Base-by-base conservation (phyloP, 1,139 yeast genomes). In the Diutina siamensis region DNA sequence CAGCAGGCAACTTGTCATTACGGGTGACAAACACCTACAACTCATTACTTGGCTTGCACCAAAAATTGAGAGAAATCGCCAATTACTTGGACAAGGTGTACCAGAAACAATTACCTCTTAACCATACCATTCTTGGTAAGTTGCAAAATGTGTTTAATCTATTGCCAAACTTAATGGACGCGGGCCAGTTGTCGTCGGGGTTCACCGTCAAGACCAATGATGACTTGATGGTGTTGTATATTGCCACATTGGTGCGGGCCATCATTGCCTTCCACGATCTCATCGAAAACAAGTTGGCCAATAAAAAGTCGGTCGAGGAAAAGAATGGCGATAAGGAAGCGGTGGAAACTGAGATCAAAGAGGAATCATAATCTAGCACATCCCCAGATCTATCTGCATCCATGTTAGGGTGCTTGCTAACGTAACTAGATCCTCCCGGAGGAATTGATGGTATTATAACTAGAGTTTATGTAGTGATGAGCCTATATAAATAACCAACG, bases 201-300 rank as follows among this genome's bases (percentile, higher is more conserved):
- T 84, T 89, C 59, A 87, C 95, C 4, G 75, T 85, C 45, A 92
- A 92, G 65, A 87, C 97, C 2, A 94, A 94, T 59, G 99, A 94
- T 58, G 95, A 92, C 62, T 71, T 94, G 55, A 92, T 94, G 98
- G 76, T 88, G 59, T 80, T 94, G 32, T 94, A 94, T 60, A 78
- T 92, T 52, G 79, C 94, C 57, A 83, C 94, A 44, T 71, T 94
- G 57, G 96, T 92, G 20, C 78, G 98, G 57, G 86, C 97, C 17
- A 92, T 92, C 56, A 85, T 92, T 60, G 95, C 98, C 15, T 89
- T 92, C 74, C 96, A 94, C 64, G 95, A 94, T 62, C 75, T 94
- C 62, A 92, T 94, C 60, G 98, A 92, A 57, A 94, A 94, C 67
- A 92, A 92, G 65, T 81, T 92, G 55, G 87, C 86, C 55, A 88